Conservation (phyloP, 495 filamentous ascomycete genomes). For the Penicillium pancosmium region DNA sequence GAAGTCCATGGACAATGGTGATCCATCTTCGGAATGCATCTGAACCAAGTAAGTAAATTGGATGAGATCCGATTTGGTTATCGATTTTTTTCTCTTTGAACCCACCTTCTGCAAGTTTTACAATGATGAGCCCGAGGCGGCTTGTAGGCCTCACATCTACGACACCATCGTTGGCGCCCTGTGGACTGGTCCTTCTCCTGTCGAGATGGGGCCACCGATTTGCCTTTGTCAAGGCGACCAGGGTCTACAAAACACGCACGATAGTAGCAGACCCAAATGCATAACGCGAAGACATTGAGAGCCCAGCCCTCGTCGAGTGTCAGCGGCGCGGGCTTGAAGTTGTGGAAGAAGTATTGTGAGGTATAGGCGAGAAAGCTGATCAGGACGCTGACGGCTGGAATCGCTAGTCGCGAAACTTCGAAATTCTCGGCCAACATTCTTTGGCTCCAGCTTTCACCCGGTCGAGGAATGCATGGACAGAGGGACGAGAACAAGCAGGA, state of each 20-base stretch:
- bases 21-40: slow-evolving; percentile 96
- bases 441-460: not conserved
- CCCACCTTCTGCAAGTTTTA: slow-evolving; percentile 73
- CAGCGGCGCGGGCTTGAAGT: slow-evolving; percentile 70
- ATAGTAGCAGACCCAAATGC: slow-evolving; percentile 80
- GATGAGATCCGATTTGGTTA: not conserved
- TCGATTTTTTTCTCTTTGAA: not conserved
- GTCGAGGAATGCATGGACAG: not conserved
- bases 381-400: slow-evolving; percentile 66
- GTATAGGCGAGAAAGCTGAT: slow-evolving; percentile 81
- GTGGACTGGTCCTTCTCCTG: slow-evolving; percentile 30
- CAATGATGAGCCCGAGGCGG: slow-evolving; percentile 93
- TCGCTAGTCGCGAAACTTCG: slow-evolving; percentile 50
- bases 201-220: slow-evolving; percentile 20
- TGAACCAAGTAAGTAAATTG: slow-evolving; percentile 25
- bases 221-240: slow-evolving; percentile 52
- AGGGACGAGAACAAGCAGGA: not conserved
- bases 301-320: slow-evolving; percentile 58
- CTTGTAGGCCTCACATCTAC: slow-evolving; percentile 80
- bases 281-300: slow-evolving; percentile 74
- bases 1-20: slow-evolving; percentile 97
- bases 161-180: slow-evolving; percentile 70
- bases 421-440: slow-evolving; percentile 31
- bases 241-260: slow-evolving; percentile 77
- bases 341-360: slow-evolving; percentile 81